Evolutionary conservation across 192 early-diverging fungal species (phyloP), one percentile per base, ranked within the genome.

Genomic region (Phlyctochytrium bullatum): DNA sequence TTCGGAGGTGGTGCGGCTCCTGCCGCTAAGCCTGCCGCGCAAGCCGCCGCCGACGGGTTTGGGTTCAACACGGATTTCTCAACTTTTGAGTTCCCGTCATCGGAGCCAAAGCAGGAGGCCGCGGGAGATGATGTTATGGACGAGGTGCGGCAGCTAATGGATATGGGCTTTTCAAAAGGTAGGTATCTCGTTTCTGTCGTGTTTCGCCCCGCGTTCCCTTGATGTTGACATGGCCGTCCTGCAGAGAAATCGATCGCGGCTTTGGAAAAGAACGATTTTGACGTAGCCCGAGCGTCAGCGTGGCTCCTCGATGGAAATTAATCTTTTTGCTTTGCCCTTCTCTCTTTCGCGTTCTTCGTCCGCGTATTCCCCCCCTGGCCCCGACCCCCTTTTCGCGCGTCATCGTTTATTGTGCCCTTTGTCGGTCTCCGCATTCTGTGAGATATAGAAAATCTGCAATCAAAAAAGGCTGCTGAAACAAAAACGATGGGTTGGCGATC

Each of bases 161-260:
- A 67, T 1, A 12, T 80, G 64, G 78, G 78, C 16, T 80, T 80
- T 40, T 62, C 72, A 25, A 80, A 77, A 66, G 73, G 72, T 78
- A 33, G 2, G 62, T 53, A 34, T n/a, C 2, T 27, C 23, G 4
- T 28, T 28, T 30, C 4, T 70, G 27, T 68, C 47, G 12, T 17
- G 1, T 57, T 17, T 10, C 14, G 17, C 56, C 30, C 31, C 20
- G 1, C 3, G 0, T 63, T 47, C 24, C 65, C n/a, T 66, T 36
- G n/a, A n/a, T n/a, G n/a, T n/a, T n/a, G n/a, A n/a, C n/a, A n/a
- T n/a, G n/a, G n/a, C n/a, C n/a, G n/a, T n/a, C n/a, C 2, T 53
- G 2, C 40, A 76, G 77, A 75, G 35, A 50, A 69, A 64, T 66
- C 75, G 23, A 50, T 79, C 50, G 54, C 66, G 36, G 78, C 78